phyloP scores from a whole-genome alignment of 331 rosid genomes.

The Rosa hybrid region DNA sequence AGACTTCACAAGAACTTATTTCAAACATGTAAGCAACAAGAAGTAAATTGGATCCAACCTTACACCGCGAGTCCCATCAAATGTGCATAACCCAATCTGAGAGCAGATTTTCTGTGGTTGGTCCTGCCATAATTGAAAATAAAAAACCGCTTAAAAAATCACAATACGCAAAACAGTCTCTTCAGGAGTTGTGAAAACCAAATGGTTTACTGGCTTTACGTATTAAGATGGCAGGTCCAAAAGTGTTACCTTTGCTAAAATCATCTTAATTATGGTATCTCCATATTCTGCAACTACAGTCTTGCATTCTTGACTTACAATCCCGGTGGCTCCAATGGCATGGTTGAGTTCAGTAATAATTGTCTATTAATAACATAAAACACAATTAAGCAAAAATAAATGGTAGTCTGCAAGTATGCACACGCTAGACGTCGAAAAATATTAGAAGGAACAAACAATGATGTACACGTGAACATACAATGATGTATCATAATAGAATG shows the following conservation, averaged over 20 bases:
- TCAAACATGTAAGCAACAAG: not conserved
- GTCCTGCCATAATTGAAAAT: constrained; percentile 37
- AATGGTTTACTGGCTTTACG: not conserved
- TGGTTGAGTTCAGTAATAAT: constrained; percentile 68
- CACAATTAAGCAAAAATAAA: constrained; percentile 3
- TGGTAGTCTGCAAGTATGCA: not conserved
- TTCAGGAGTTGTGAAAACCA: not conserved
- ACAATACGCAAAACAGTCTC: not conserved
- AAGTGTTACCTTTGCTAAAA: constrained; percentile 48
- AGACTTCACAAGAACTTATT: not conserved
- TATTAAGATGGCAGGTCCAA: not conserved
- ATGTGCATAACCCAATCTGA: constrained; percentile 63
- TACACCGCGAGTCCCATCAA: constrained; percentile 55
- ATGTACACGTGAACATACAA: too few species aligned
- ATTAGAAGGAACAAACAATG: not conserved
- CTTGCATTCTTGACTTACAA: constrained; percentile 71
- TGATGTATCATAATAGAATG: not conserved
- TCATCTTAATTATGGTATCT: constrained; percentile 57
- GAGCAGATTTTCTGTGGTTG: constrained; percentile 64
- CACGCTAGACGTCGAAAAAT: not conserved
- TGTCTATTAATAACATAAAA: constrained; percentile 32
- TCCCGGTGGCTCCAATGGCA: constrained; percentile 73
- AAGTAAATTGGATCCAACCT: constrained; percentile 39
- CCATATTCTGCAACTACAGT: constrained; percentile 64
- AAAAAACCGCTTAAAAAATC: not conserved